phyloP scores from a whole-genome alignment of 768 basidiomycete species.

The Boletus vermiculosoides region DNA sequence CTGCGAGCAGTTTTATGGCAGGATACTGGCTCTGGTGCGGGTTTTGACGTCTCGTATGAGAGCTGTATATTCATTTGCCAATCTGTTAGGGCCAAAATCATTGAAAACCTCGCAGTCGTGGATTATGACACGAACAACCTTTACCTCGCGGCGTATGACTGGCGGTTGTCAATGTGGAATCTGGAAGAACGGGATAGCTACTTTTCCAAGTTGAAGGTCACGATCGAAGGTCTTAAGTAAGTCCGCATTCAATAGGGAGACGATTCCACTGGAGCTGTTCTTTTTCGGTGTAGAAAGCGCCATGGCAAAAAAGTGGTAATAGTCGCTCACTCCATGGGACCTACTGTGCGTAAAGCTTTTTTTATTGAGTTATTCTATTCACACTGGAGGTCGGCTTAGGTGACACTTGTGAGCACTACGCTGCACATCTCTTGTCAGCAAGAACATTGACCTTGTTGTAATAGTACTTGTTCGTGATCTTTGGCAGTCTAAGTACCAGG shows the following conservation, averaged over 20 bases:
- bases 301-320: constrained; percentile 80
- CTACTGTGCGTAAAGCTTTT: constrained; percentile 51
- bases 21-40: constrained; percentile 93
- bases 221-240: constrained; percentile 77
- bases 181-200: constrained; percentile 90
- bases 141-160: constrained; percentile 84
- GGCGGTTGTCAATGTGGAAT: constrained; percentile 86
- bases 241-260: constrained; percentile 17
- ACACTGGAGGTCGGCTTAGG: constrained; percentile 44
- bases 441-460: constrained; percentile 1
- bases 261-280: not conserved
- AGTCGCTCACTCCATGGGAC: constrained; percentile 85
- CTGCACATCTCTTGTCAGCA: not conserved
- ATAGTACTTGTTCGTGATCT: constrained; percentile 79
- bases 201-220: constrained; percentile 77
- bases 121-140: constrained; percentile 93
- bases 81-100: constrained; percentile 72
- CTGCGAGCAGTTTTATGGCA: constrained; percentile 80
- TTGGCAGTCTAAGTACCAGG: not conserved
- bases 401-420: constrained; percentile 42
- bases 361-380: not conserved
- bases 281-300: constrained; percentile 45
- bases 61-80: not conserved
- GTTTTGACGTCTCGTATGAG: not conserved
- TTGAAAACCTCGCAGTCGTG: constrained; percentile 91